Evolutionary conservation across 1,139 yeast species (phyloP), one percentile per base, ranked within the genome.

Genomic region (Suhomyces terraborum): DNA sequence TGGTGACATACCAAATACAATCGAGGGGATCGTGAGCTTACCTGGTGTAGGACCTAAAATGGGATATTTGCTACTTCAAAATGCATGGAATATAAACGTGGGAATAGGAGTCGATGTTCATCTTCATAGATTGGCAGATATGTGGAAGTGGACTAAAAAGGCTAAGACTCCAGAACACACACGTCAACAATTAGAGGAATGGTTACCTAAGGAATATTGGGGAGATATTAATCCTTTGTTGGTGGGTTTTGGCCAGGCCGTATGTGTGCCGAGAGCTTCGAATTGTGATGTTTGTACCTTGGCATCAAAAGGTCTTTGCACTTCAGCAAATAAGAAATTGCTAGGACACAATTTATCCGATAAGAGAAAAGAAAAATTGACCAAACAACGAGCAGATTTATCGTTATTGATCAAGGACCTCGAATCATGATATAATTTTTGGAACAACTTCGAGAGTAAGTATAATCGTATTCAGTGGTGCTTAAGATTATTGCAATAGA

Each of bases 31-130:
- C 43, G 73, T 79, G 3, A 63, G 75, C 0, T 64, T 91, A 26
- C 97, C 97, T 0, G 98, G 98, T 0, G 95, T 91, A 1, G 98
- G 98, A 0, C 96, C 96, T 8, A 91, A 91, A 59, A 91, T 91
- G 98, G 96, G 95, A 0, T 85, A 79, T 58, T 64, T 91, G 25
- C 72, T 91, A 3, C 66, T 88, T 49, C 96, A 88, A 53, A 76
- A 80, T 31, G 96, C 94, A 0, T 89, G 96, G 96, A 67, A 73
- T 27, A 67, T 82, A 40, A 82, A 75, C 38, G 68, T 69, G 22
- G 98, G 98, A 0, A 88, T 91, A 20, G 97, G 98, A 10, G 97
- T 91, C 6, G 98, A 91, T 60, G 95, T 89, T 3, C 98, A 91
- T 61, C 80, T 91, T 37, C 94, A 88, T 55, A 67, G 98, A 41